phyloP scores from a whole-genome alignment of 257 asterid species.

The Nicotiana tomentosiformis region DNA sequence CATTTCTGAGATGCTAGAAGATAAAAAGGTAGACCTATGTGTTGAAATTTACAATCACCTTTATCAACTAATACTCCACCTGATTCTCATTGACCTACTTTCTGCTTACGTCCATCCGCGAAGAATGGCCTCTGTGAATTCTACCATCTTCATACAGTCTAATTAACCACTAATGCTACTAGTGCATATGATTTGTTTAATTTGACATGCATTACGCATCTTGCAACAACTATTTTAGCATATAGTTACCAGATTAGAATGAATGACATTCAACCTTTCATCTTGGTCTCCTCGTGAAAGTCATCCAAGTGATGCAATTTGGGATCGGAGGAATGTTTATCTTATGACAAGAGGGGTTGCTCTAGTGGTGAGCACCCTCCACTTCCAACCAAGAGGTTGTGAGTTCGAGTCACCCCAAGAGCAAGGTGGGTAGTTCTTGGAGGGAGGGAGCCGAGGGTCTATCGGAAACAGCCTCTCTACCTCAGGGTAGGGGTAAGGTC shows the following conservation, averaged over 20 bases:
- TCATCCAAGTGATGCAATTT: not conserved
- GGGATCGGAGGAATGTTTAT: not conserved
- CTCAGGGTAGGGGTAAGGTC: too few species aligned
- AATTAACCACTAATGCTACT: not conserved
- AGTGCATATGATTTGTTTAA: not conserved
- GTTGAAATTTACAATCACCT: not conserved
- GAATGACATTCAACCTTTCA: not conserved
- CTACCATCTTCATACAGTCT: not conserved
- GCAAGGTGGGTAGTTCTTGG: too few species aligned
- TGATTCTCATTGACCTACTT: not conserved
- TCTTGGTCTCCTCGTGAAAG: slow-evolving; percentile 1
- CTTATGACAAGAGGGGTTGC: not conserved
- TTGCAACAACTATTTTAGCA: not conserved
- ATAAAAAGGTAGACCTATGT: not conserved
- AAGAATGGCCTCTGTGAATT: not conserved
- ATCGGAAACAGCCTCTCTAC: too few species aligned
- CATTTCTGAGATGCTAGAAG: not conserved
- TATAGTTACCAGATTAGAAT: not conserved
- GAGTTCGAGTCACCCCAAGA: too few species aligned
- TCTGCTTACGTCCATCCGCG: not conserved
- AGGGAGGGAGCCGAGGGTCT: too few species aligned
- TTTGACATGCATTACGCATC: not conserved
- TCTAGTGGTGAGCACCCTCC: too few species aligned
- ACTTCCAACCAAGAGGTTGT: too few species aligned
- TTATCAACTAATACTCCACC: not conserved